Conservation (phyloP, 2,329 filamentous ascomycete genomes). For the Emmonsiellopsis sp. region DNA sequence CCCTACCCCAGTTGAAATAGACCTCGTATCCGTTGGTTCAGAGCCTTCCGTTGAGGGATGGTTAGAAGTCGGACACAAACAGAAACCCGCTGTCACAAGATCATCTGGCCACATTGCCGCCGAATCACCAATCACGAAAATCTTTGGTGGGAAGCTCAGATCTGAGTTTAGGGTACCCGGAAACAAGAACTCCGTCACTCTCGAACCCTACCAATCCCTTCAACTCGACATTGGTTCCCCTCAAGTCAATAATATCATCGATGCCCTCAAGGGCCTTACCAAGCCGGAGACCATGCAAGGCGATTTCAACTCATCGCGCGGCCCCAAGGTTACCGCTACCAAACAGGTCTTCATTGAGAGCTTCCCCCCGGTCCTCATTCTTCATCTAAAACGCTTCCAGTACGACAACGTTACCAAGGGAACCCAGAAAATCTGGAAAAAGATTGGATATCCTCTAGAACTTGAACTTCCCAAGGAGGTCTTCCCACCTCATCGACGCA, state of each 20-base stretch:
- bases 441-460: conserved; percentile 88
- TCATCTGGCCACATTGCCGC: conserved; percentile 66
- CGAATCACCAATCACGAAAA: conserved; percentile 81
- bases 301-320: conserved; percentile 71
- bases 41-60: conserved; percentile 57
- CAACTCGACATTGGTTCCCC: conserved; percentile 89
- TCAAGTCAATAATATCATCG: conserved; percentile 80
- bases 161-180: conserved; percentile 84
- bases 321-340: conserved; percentile 66
- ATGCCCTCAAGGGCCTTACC: conserved; percentile 79
- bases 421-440: conserved; percentile 98
- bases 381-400: conserved; percentile 95
- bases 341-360: conserved; percentile 95
- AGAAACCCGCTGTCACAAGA: conserved; percentile 76
- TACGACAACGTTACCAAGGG: conserved; percentile 75
- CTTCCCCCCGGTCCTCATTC: conserved; percentile 80
- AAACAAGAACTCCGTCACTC: conserved; percentile 79
- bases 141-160: conserved; percentile 84
- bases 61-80: conserved; percentile 89
- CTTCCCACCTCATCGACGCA: conserved; percentile 67
- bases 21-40: conserved; percentile 23
- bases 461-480: conserved; percentile 88
- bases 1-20: conserved; percentile 36
- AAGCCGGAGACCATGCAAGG: conserved; percentile 76
- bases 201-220: conserved; percentile 87